Evolutionary conservation across 202 grass and related monocot genomes (phyloP).

Genomic region (Setaria italica): DNA sequence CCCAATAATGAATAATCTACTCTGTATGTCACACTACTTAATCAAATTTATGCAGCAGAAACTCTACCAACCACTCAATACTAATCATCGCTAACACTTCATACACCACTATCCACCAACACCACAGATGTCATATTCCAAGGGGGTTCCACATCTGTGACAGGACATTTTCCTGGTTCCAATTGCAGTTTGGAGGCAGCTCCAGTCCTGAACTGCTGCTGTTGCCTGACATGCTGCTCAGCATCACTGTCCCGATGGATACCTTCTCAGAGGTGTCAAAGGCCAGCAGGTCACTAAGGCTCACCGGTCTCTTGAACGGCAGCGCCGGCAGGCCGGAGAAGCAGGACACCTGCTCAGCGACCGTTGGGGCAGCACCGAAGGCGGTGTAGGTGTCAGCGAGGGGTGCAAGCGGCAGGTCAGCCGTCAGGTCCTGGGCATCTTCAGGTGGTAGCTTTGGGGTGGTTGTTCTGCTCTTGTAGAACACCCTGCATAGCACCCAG

Average conservation of each 20-base stretch:
- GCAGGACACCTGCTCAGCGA: slow-evolving; percentile 31
- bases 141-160: slow-evolving; percentile 65
- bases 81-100: slow-evolving; percentile 13
- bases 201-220: slow-evolving; percentile 38
- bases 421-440: not conserved
- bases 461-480: slow-evolving; percentile 62
- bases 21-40: slow-evolving; percentile 33
- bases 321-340: slow-evolving; percentile 22
- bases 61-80: slow-evolving; percentile 20
- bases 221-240: slow-evolving; percentile 41
- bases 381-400: not conserved
- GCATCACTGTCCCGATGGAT: not conserved
- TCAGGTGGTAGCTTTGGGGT: slow-evolving; percentile 24
- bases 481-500: slow-evolving; percentile 79
- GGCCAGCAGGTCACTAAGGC: not conserved
- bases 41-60: slow-evolving; percentile 23
- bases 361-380: not conserved
- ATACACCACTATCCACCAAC: not conserved
- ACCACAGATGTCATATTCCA: slow-evolving; percentile 32
- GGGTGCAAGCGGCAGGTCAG: not conserved
- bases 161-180: slow-evolving; percentile 45
- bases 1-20: slow-evolving; percentile 17
- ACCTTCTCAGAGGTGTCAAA: slow-evolving; percentile 19
- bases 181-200: slow-evolving; percentile 45
- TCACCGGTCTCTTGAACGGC: not conserved